A percentile compares a stretch with the other conserved stretches of the same genome.
phyloP scores from a whole-genome alignment of 2,329 filamentous ascomycete species.

The Pseudogymnoascus sp. region DNA sequence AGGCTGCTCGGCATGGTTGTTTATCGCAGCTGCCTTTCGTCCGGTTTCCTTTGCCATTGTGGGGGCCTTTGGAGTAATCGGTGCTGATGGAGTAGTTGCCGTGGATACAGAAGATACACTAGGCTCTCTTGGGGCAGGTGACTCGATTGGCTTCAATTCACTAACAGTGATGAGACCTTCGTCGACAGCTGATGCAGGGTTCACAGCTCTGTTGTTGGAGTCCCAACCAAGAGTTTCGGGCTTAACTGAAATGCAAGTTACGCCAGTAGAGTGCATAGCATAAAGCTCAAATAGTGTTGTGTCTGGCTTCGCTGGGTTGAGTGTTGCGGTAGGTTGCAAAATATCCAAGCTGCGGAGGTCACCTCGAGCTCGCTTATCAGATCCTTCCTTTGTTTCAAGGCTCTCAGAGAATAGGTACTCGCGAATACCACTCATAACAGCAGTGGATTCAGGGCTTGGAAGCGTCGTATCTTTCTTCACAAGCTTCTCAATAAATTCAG shows the following conservation, averaged over 20 bases:
- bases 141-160: constrained; percentile 48
- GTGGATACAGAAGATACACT: background rate
- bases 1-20: constrained; percentile 19
- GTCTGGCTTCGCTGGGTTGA: constrained; percentile 59
- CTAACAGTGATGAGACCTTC: constrained; percentile 68
- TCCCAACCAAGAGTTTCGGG: constrained; percentile 89
- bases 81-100: background rate
- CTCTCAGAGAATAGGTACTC: constrained; percentile 74
- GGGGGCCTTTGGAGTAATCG: constrained; percentile 17
- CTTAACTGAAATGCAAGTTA: constrained; percentile 81
- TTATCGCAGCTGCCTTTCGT: constrained; percentile 21
- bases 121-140: constrained; percentile 27
- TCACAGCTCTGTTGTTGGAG: constrained; percentile 78
- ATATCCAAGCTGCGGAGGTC: constrained; percentile 86
- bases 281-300: constrained; percentile 87
- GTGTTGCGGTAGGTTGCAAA: constrained; percentile 60
- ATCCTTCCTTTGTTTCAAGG: constrained; percentile 6
- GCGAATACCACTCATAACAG: constrained; percentile 92
- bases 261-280: constrained; percentile 93
- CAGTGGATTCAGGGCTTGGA: constrained; percentile 85
- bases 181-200: constrained; percentile 67
- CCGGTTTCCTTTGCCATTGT: constrained; percentile 19
- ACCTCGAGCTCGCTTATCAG: constrained; percentile 54
- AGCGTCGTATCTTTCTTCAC: constrained; percentile 64
- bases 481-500: constrained; percentile 75